A percentile compares a stretch with the other conserved stretches of the same genome.
Conservation (phyloP, 2,329 filamentous ascomycete genomes). For the Exophiala spinifera region DNA sequence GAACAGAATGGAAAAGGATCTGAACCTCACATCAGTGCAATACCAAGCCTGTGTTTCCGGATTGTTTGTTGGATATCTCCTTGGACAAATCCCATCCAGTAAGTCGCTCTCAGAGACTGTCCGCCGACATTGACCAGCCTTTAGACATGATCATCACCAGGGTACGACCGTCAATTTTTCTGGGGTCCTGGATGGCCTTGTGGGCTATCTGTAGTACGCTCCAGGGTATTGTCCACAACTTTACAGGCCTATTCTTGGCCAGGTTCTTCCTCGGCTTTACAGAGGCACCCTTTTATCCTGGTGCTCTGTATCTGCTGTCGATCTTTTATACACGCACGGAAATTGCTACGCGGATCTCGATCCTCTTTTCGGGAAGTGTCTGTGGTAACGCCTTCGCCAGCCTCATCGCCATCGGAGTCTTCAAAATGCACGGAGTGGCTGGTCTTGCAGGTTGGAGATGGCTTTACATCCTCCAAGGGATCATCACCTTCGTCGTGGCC, state of each 20-base stretch:
- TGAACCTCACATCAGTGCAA: slow-evolving; percentile 31
- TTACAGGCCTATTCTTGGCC: slow-evolving; percentile 39
- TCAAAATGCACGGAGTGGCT: slow-evolving; percentile 57
- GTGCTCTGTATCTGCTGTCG: slow-evolving; percentile 58
- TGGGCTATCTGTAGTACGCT: slow-evolving; percentile 1
- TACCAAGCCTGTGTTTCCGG: slow-evolving; percentile 35
- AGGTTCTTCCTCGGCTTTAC: slow-evolving; percentile 49
- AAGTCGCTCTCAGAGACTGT: too few species aligned
- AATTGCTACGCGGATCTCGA: slow-evolving; percentile 51
- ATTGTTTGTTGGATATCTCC: slow-evolving; percentile 36
- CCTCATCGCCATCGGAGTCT: slow-evolving; percentile 57
- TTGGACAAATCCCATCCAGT: slow-evolving; percentile 63
- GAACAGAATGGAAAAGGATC: slow-evolving; percentile 31
- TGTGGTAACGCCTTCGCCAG: slow-evolving; percentile 60
- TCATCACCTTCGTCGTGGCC: slow-evolving; percentile 43
- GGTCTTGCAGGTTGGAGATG: slow-evolving; percentile 59
- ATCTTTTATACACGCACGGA: slow-evolving; percentile 57
- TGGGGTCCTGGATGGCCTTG: slow-evolving; percentile 32
- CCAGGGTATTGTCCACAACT: slow-evolving; percentile 40
- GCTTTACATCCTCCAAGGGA: slow-evolving; percentile 58
- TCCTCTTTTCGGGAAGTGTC: slow-evolving; percentile 59
- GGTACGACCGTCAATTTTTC: slow-evolving; percentile 53
- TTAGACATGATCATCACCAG: slow-evolving; percentile 52
- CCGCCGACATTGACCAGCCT: too few species aligned
- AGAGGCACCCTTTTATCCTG: slow-evolving; percentile 57